A percentile compares a stretch with the other conserved stretches of the same genome.
phyloP scores from a whole-genome alignment of 1,284 basidiomycete species.

The Moesziomyces globuligerus region DNA sequence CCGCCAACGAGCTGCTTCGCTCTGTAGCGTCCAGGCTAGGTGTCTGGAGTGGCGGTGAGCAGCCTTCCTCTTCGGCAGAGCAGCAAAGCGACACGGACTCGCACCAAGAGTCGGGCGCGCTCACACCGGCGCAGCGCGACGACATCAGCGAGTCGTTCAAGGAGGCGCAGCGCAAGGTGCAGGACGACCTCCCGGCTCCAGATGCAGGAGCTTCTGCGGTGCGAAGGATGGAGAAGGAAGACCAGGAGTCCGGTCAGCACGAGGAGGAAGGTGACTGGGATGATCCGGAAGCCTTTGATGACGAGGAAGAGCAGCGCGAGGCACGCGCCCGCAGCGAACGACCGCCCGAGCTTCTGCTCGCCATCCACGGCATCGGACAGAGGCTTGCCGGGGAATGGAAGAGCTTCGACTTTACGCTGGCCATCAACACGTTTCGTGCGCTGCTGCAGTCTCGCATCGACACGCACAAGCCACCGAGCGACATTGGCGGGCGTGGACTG shows the following conservation, averaged over 20 bases:
- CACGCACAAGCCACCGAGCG: conserved; percentile 42
- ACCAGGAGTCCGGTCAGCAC: conserved; percentile 10
- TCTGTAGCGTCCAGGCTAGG: conserved; percentile 44
- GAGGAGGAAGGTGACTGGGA: conserved; percentile 32
- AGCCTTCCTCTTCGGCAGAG: conserved; percentile 7
- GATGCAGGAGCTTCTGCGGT: no score
- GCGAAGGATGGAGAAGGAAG: conserved; percentile 1
- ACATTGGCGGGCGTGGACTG: conserved; percentile 53
- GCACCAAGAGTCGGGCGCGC: conserved; percentile 9
- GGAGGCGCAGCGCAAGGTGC: conserved; percentile 41
- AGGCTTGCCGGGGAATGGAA: conserved; percentile 54
- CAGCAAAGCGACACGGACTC: conserved; percentile 11
- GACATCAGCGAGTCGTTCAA: conserved; percentile 47
- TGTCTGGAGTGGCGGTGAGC: conserved; percentile 18
- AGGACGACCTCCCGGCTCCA: conserved; percentile 27
- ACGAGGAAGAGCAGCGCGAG: conserved; percentile 36
- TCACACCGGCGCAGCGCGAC: conserved; percentile 32
- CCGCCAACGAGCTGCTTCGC: conserved; percentile 46
- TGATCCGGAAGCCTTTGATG: conserved; percentile 46
- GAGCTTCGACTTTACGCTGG: conserved; percentile 50
- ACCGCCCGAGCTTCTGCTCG: conserved; percentile 38
- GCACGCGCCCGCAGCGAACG: conserved; percentile 24
- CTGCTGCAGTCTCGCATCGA: conserved; percentile 53
- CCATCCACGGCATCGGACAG: conserved; percentile 64
- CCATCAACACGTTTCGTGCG: conserved; percentile 49